Base-by-base conservation (phyloP, 1,139 yeast genomes). In the Ashbya aceris region DNA sequence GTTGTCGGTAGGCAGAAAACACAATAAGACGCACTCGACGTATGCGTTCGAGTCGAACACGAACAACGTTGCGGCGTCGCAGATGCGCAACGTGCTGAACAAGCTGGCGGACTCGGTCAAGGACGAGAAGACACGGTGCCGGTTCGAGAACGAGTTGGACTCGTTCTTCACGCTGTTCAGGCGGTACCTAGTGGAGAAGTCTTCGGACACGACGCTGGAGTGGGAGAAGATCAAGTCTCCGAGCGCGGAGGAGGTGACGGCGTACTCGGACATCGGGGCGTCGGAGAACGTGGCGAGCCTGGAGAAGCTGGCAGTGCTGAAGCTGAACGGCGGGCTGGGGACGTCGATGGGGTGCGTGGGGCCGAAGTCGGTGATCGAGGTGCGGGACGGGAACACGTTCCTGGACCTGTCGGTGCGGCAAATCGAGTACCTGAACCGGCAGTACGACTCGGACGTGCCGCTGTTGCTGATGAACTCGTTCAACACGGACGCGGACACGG, bases 341-440 rank as follows among this genome's bases (percentile, higher is more conserved):
- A 91, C 98, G 31, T 89, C 98, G 11, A 91, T 91, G 98, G 98
- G 98, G 45, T 93, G 98, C 70, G 97, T 91, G 50, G 98, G 98
- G 45, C 98, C 98, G 49, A 91, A 91, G 67, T 84, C 96, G 17
- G 95, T 91, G 52, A 93, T 91, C 64, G 98, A 91, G 69, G 98
- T 91, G 41, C 82, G 98, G 65, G 98, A 91, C 55, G 98, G 98
- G 49, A 93, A 91, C 74, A 83, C 96, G 33, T 91, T 91, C 66
- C 76, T 91, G 65, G 98, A 91, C 65, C 76, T 91, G 56, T 75
- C 95, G 39, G 98, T 91, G 33, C 83, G 98, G 65, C 98, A 91
- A 70, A 89, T 91, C 58, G 98, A 93, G 69, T 85, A 87, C 66
- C 76, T 91, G 64, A 91, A 91, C 73, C 79, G 95, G 62, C 82